These are phyloP conservation scores for Penicillium bialowiezense DNA, from an alignment of 495 filamentous ascomycete species.

Conservation along the genomic window DNA sequence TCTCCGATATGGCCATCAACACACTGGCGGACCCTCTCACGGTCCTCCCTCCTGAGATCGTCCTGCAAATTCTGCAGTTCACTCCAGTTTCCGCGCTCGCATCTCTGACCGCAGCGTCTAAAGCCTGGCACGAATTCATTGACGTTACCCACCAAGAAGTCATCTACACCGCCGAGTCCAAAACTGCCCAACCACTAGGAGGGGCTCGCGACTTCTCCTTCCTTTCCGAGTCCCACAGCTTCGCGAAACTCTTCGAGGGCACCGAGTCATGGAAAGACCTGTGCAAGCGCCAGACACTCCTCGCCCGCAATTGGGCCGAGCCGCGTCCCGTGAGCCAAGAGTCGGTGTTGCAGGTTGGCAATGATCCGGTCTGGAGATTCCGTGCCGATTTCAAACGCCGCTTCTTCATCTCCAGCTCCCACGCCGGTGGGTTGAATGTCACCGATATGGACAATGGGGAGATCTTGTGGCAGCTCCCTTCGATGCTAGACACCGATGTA, in stretches of 20 bases:
- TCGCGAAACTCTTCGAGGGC: constrained; percentile 23
- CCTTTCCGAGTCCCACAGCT: constrained; percentile 15
- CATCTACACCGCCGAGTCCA: constrained; percentile 34
- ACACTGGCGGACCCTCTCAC: constrained; percentile 27
- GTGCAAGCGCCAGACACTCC: constrained; percentile 35
- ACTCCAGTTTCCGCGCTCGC: constrained; percentile 30
- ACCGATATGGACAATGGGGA: constrained; percentile 38
- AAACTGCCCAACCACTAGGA: constrained; percentile 19
- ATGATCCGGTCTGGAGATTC: constrained; percentile 41
- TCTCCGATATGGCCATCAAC: constrained; percentile 14
- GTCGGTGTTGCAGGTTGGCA: constrained; percentile 35
- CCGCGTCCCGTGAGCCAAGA: constrained; percentile 26
- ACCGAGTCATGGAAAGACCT: constrained; percentile 36
- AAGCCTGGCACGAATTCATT: constrained; percentile 41
- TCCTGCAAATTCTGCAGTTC: constrained; percentile 36
- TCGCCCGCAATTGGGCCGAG: constrained; percentile 35
- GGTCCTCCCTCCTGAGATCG: constrained; percentile 35
- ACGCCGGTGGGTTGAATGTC: constrained; percentile 37
- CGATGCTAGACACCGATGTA: constrained; percentile 24
- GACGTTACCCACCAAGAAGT: constrained; percentile 40
- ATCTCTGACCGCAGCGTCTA: constrained; percentile 31
- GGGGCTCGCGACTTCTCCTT: constrained; percentile 24
- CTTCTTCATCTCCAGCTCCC: constrained; percentile 37
- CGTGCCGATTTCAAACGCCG: constrained; percentile 39
- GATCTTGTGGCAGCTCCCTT: constrained; percentile 37